Conservation (phyloP, 2,329 filamentous ascomycete species). For the Macrophomina pseudophaseolina region DNA sequence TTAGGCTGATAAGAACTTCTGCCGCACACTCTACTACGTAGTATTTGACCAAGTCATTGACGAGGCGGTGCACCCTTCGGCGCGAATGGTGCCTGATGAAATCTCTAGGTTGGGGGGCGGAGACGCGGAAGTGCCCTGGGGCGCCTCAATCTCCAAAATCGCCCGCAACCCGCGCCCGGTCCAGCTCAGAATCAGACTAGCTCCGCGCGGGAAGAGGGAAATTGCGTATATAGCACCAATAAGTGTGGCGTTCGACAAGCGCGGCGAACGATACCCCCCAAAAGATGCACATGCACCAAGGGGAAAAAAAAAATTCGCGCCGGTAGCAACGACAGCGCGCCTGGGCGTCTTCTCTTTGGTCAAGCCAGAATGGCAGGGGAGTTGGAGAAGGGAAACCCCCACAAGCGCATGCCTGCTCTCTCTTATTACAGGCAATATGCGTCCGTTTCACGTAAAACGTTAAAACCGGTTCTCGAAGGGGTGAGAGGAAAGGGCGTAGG, state of each 20-base stretch:
- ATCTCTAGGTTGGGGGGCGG: too few species aligned
- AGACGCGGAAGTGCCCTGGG: not conserved
- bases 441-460: constrained; percentile 14
- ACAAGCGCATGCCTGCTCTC: not conserved
- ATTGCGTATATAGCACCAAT: not conserved
- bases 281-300: too few species aligned
- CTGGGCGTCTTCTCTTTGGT: not conserved
- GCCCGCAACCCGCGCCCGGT: not conserved
- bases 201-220: not conserved
- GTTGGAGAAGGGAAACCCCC: not conserved
- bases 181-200: not conserved
- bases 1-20: not conserved
- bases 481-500: not conserved
- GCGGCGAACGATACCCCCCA: too few species aligned
- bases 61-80: not conserved
- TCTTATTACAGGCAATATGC: constrained; percentile 7
- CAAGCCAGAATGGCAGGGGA: not conserved
- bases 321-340: not conserved
- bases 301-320: too few species aligned
- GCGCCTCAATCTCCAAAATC: not conserved
- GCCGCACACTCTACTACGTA: not conserved
- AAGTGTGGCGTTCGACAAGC: not conserved
- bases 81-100: not conserved
- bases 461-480: not conserved
- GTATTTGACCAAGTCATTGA: too few species aligned